phyloP scores from a whole-genome alignment of 176 grass and related monocot genomes.

The Oropetium thomaeum region DNA sequence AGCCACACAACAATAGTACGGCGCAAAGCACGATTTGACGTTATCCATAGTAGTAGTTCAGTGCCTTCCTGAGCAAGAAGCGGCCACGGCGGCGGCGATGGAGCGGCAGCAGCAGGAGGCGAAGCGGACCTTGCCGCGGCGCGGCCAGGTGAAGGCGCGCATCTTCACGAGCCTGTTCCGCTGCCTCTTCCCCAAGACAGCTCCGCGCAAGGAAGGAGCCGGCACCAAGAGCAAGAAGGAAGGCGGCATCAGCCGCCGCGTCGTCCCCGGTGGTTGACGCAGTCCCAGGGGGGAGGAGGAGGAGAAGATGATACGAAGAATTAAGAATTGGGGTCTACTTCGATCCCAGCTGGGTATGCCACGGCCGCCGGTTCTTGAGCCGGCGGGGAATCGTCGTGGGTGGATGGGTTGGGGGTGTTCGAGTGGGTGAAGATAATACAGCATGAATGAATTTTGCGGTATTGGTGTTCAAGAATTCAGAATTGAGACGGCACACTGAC shows the following conservation, averaged over 20 bases:
- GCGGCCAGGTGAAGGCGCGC: constrained; percentile 56
- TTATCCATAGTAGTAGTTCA: no score
- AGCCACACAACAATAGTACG: background rate
- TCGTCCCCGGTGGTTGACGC: constrained; percentile 33
- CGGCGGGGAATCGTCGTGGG: background rate
- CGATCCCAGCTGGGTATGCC: background rate
- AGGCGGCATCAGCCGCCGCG: constrained; percentile 8
- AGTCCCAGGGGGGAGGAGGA: background rate
- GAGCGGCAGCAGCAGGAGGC: constrained; percentile 27
- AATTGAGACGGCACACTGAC: background rate
- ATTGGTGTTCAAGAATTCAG: background rate
- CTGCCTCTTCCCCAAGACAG: constrained; percentile 12
- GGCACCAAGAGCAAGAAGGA: background rate
- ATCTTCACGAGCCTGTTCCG: constrained; percentile 47
- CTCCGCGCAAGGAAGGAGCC: constrained; percentile 9
- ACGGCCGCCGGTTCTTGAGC: background rate
- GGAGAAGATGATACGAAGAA: background rate
- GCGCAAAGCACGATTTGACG: background rate
- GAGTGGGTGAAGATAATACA: no score
- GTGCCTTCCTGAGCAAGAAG: constrained; percentile 29
- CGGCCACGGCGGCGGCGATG: constrained; percentile 6
- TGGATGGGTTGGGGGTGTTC: background rate
- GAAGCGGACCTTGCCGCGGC: constrained; percentile 38
- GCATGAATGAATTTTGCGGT: background rate
- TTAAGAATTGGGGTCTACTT: background rate